Evolutionary conservation across 352 stramenopile genomes (phyloP).

Genomic region (Aphanomyces stellatus): DNA sequence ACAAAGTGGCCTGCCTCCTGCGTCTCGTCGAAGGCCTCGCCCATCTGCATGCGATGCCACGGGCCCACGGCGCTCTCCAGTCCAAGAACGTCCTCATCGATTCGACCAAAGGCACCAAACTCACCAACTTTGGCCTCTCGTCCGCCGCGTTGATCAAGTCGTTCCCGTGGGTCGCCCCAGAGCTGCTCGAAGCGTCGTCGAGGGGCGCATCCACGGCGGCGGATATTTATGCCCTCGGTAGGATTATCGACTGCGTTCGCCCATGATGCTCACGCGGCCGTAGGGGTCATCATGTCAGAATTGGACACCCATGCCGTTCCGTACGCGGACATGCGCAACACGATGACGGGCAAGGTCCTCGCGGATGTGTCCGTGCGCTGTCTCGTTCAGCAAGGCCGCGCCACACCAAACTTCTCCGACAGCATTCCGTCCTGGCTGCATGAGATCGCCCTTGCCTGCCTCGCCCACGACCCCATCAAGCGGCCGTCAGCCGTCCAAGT

Average conservation of each 20-base stretch:
- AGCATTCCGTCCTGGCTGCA: not conserved
- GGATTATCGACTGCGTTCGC: too few species aligned
- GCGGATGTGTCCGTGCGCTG: not conserved
- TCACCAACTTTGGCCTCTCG: not conserved
- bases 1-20: not conserved
- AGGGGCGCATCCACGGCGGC: not conserved
- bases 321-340: not conserved
- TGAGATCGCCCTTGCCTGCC: not conserved
- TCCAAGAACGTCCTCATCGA: conserved; percentile 5
- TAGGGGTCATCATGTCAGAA: conserved; percentile 72
- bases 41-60: not conserved
- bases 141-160: not conserved
- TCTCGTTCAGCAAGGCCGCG: not conserved
- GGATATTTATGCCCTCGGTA: not conserved
- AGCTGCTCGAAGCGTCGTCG: not conserved
- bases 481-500: not conserved
- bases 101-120: conserved; percentile 2
- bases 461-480: not conserved
- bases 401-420: not conserved
- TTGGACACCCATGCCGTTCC: conserved; percentile 32
- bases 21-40: not conserved
- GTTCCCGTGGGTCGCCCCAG: conserved; percentile 9
- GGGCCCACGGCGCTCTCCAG: conserved; percentile 2
- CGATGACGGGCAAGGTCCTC: not conserved
- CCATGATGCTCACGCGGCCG: too few species aligned